Evolutionary conservation across 2,329 filamentous ascomycete genomes (phyloP), one percentile per base, ranked within the genome.

Genomic region (Paraphoma chrysanthemicola): DNA sequence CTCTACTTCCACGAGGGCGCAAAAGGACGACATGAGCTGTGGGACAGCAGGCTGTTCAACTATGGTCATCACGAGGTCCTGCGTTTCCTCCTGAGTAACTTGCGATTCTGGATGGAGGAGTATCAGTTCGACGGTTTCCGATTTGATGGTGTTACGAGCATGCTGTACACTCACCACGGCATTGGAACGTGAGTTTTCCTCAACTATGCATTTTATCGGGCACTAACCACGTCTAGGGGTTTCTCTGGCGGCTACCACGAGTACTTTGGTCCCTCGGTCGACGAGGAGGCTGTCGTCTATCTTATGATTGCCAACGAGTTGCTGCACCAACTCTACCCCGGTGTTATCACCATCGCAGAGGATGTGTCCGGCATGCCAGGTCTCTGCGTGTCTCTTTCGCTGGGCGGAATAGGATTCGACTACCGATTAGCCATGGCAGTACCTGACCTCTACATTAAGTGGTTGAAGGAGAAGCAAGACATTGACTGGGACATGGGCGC

Each of bases 31-130:
- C 95, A 99, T 74, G 93, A 97, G 42, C 84, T 96, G 49, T 99
- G 95, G 95, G 95, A 98, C 74, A 97, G 92, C 77, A 87, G 95
- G 57, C 81, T 99, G 53, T 99, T 99, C 84, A 99, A 99, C 81
- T 99, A 98, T 73, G 94, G 93, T 30, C 87, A 87, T 70, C 93
- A 98, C 70, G 95, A 99, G 75, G 95, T 99, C 18, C 78, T 98
- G 74, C 87, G 95, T n/a, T 99, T 99, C 79, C 82, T 99, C 44
- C 83, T 99, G 28, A 97, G 93, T 77, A 99, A 99, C 75, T 80
- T 99, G 55, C 87, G 94, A 23, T 99, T 97, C 81, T 99, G 95
- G 93, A 98, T 99, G 93, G 94, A 98, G 54, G 93, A 97, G 79
- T 99, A 97, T 72, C 82, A 88, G 41, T 98, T 99, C 73, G 95